phyloP scores from a whole-genome alignment of 1,139 yeast genomes.

The Pichia sp. region DNA sequence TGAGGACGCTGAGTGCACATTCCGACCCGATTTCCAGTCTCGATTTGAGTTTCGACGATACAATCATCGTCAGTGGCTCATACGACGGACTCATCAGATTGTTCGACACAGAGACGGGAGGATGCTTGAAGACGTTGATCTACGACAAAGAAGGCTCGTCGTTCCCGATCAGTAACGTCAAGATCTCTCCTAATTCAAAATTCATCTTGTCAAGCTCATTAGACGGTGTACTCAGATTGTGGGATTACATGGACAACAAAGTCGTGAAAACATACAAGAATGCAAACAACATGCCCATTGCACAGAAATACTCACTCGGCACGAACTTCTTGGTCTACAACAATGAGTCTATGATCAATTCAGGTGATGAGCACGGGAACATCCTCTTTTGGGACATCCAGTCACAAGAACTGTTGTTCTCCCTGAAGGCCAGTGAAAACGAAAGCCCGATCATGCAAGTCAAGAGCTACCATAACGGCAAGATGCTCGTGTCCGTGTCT shows the following conservation, averaged over 20 bases:
- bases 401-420: slow-evolving; percentile 41
- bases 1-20: slow-evolving; percentile 88
- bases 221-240: slow-evolving; percentile 74
- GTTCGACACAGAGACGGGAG: slow-evolving; percentile 88
- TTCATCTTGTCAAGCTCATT: slow-evolving; percentile 76
- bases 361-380: slow-evolving; percentile 66
- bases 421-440: slow-evolving; percentile 20
- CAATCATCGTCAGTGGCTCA: slow-evolving; percentile 83
- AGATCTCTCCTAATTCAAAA: slow-evolving; percentile 79
- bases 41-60: slow-evolving; percentile 73
- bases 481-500: slow-evolving; percentile 43
- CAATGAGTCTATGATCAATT: slow-evolving; percentile 45
- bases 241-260: slow-evolving; percentile 79
- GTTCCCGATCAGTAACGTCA: slow-evolving; percentile 73
- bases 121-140: slow-evolving; percentile 86
- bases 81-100: slow-evolving; percentile 77
- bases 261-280: slow-evolving; percentile 74
- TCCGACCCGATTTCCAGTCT: slow-evolving; percentile 85
- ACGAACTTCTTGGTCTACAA: slow-evolving; percentile 41
- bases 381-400: slow-evolving; percentile 77
- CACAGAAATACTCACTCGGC: slow-evolving; percentile 47
- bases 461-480: slow-evolving; percentile 40
- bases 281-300: slow-evolving; percentile 34
- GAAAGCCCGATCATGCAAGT: slow-evolving; percentile 43
- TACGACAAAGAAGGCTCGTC: slow-evolving; percentile 65